Evolutionary conservation across 805 yeast species (phyloP).

Genomic region (Barnettozyma salicaria): DNA sequence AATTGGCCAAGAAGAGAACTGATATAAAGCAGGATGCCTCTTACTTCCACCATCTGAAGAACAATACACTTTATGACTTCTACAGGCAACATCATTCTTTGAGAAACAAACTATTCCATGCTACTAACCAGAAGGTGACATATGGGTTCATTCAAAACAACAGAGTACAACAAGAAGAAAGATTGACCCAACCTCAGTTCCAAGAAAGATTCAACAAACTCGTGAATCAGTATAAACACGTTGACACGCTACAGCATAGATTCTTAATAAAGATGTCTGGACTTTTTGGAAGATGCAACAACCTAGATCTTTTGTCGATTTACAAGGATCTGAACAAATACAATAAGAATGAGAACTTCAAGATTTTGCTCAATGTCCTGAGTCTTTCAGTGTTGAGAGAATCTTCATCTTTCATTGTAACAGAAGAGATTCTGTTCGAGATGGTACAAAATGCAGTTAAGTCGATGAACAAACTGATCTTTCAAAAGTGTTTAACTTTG

Average conservation of each 20-base stretch:
- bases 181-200: constrained; percentile 1
- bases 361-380: constrained; percentile 6
- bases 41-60: constrained; percentile 1
- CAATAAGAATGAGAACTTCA: constrained; percentile 6
- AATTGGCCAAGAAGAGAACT: constrained; percentile 1
- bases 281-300: constrained; percentile 1
- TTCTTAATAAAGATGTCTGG: constrained; percentile 5
- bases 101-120: constrained; percentile 5
- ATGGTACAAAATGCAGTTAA: constrained; percentile 6
- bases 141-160: constrained; percentile 3
- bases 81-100: constrained; percentile 1
- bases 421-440: constrained; percentile 7
- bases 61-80: constrained; percentile 3
- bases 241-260: constrained; percentile 1
- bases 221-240: neutral
- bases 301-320: constrained; percentile 3
- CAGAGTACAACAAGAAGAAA: neutral
- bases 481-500: constrained; percentile 6
- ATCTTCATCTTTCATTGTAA: constrained; percentile 1
- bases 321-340: constrained; percentile 3
- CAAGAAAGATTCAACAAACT: constrained; percentile 1
- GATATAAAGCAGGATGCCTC: neutral
- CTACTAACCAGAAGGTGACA: constrained; percentile 1
- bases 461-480: constrained; percentile 5
- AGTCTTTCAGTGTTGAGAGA: constrained; percentile 8